Base-by-base conservation (phyloP, 768 basidiomycete genomes). In the Tephrocybe sp. region DNA sequence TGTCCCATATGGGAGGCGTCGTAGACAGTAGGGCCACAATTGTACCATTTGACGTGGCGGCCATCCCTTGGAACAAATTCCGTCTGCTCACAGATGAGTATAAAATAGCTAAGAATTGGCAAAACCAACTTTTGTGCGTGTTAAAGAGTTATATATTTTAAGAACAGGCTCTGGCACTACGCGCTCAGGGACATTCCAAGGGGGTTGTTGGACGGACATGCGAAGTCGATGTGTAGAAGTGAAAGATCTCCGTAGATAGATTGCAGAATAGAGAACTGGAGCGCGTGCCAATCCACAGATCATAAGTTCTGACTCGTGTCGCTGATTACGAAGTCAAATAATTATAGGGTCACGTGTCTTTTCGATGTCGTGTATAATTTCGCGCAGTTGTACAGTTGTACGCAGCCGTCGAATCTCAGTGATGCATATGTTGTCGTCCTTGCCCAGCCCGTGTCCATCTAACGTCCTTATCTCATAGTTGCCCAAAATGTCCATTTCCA, bases 1-100 rank as follows among this genome's bases (percentile, higher is more conserved):
- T 99, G 97, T 5, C 97, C 97, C 91, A 99, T 93, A 67, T 99
- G 97, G 34, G 92, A 89, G 11, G 93, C 84, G 75, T 99, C 97
- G 66, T 99, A 99, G 8, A 99, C 97, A 0, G 97, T 99, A 15
- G 97, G 96, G 9, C 97, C 96, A 62, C 97, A 99, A 66, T 97
- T 98, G 66, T 99, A 98, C 95, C 95, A 98, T 60, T 95, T 94
- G n/a, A 96, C 84, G 56, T 80, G 80, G 1, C 80, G 78, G 0
- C 86, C 87, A 53, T 80, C 72, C 44, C 64, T 74, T 5, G 92
- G 84, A 30, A 87, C 69, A 59, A 96, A 93, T 52, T 87, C 86
- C 44, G 81, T 86, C 91, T 94, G 60, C 9, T 37, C 37, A 26
- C 40, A 38, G 12, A 42, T 37, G 58, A 61, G 53, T 51, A 53